Evolutionary conservation across 164 flowering plant species (phyloP), one percentile per base, ranked within the genome.

Genomic region (Annona cherimola): DNA sequence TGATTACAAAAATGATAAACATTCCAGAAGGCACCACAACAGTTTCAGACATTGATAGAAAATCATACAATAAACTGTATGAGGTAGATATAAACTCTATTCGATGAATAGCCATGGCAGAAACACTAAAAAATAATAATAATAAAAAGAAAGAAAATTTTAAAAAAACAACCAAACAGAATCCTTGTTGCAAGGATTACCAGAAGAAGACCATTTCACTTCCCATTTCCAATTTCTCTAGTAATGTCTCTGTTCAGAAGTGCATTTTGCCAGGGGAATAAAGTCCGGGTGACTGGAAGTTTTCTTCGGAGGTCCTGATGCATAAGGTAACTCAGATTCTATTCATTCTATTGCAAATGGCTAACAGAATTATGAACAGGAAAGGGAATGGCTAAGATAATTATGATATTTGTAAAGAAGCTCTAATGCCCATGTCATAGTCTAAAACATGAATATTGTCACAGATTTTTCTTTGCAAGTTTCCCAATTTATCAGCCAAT

Each of bases 231-330:
- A 67, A 95, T 84, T 79, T 91, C 93, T 79, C 88, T 87, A 6
- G 88, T 42, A 61, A 95, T 81, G 76, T 92, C 99, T 80, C 83
- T 84, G 55, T 89, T 92, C 43, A 95, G 80, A 81, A 84, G 46
- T 2, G 97, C 85, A 76, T 91, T 91, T 59, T 92, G 94, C 99
- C 99, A 95, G 61, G 98, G 98, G 70, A 95, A 95, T 69, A 90
- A 76, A 55, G 99, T 95, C 16, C 98, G 94, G 39, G 99, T 95
- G 64, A 95, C 94, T 5, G 98, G 99, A 73, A 95, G 96, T 85
- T 91, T 95, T 74, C 99, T 91, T 63, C 97, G 89, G 14, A 95
- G 91, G 70, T 95, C 99, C 99, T 95, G 90, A 77, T 86, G n/a
- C 70, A 62, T 60, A 68, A 69, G 26, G 3, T 42, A 63, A 20